A percentile compares a stretch with the other conserved stretches of the same genome.
Conservation (phyloP, 2,329 filamentous ascomycete genomes). For the Penicillium hesseltinei region DNA sequence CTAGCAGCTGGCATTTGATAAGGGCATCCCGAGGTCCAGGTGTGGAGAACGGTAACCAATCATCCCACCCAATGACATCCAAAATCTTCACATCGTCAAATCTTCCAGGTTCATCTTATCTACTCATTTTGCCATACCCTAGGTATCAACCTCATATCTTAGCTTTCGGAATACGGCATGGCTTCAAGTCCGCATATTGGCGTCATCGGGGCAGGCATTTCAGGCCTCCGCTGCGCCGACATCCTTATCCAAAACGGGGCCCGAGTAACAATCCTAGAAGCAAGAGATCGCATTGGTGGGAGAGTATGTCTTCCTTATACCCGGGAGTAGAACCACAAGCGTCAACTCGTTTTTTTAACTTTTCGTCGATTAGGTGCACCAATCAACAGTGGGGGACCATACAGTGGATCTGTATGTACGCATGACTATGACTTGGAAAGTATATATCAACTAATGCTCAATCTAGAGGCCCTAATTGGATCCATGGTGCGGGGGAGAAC, state of each 20-base stretch:
- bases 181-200: constrained; percentile 51
- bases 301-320: constrained; percentile 43
- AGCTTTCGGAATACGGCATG: constrained; percentile 19
- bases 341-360: neutral
- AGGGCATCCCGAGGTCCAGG: neutral
- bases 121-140: constrained; percentile 1
- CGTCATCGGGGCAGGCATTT: constrained; percentile 60
- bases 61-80: constrained; percentile 11
- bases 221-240: constrained; percentile 60
- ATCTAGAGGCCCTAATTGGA: constrained; percentile 62
- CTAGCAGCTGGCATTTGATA: neutral
- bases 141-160: neutral
- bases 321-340: neutral
- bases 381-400: constrained; percentile 49
- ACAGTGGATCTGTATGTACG: constrained; percentile 55
- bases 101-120: neutral
- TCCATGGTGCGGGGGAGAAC: constrained; percentile 60
- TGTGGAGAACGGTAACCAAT: constrained; percentile 18
- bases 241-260: constrained; percentile 55
- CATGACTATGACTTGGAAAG: neutral
- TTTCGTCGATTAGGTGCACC: constrained; percentile 45
- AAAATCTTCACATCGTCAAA: neutral
- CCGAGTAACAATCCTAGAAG: constrained; percentile 61
- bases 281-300: constrained; percentile 57
- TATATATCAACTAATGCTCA: neutral